Evolutionary conservation across 257 asterid genomes (phyloP).

Genomic region (Thymus mandschuricus): DNA sequence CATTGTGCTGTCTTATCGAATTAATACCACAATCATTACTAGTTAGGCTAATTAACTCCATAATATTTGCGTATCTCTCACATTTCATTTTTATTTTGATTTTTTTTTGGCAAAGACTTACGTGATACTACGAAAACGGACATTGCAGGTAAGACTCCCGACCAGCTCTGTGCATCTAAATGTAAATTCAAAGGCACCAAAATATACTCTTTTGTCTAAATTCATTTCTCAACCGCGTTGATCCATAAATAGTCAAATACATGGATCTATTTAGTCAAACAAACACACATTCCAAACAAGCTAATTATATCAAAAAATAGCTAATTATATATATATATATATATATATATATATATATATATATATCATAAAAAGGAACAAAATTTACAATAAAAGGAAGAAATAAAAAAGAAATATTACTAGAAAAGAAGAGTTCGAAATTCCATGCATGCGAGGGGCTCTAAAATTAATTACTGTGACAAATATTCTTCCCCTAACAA

Average conservation of each 20-base stretch:
- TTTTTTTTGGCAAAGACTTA: too few species aligned
- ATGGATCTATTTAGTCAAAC: constrained; percentile 1
- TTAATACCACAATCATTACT: neutral
- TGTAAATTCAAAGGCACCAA: too few species aligned
- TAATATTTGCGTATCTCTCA: neutral
- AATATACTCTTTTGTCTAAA: neutral
- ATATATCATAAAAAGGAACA: neutral
- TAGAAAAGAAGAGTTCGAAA: constrained; percentile 17
- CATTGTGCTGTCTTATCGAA: neutral
- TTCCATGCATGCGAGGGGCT: constrained; percentile 22
- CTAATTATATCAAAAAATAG: neutral
- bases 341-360: neutral
- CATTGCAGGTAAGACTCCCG: too few species aligned
- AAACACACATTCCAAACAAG: neutral
- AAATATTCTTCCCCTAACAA: constrained; percentile 22
- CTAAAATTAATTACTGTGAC: constrained; percentile 21
- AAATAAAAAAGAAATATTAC: neutral
- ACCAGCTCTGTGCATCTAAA: too few species aligned
- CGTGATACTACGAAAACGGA: too few species aligned
- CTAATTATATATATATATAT: neutral
- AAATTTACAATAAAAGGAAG: too few species aligned
- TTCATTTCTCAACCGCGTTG: neutral
- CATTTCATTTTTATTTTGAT: too few species aligned
- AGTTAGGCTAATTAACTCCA: neutral
- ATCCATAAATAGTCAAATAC: neutral